Conservation (phyloP, 352 stramenopile species). For the Pythium dissimile region DNA sequence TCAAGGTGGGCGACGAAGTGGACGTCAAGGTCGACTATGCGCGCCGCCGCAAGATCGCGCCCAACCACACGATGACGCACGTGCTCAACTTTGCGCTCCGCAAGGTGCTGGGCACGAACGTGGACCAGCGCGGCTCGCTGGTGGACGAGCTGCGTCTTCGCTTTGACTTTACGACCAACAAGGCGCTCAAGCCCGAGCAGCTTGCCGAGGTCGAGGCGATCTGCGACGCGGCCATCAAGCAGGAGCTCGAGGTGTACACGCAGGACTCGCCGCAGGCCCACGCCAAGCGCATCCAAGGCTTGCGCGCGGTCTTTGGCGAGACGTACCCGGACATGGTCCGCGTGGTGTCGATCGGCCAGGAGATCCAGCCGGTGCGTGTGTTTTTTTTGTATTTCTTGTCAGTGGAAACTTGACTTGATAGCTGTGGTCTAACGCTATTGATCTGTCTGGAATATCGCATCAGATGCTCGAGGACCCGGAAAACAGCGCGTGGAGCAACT, state of each 20-base stretch:
- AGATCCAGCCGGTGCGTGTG: conserved; percentile 39
- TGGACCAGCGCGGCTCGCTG: conserved; percentile 97
- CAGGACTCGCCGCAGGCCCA: conserved; percentile 92
- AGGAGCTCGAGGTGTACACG: conserved; percentile 90
- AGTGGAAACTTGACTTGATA: not conserved
- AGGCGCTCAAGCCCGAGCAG: conserved; percentile 92
- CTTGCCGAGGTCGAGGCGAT: conserved; percentile 85
- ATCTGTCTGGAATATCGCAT: too few species aligned
- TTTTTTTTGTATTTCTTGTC: not conserved
- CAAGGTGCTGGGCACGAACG: conserved; percentile 91
- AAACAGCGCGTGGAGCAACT: conserved; percentile 88
- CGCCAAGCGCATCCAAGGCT: conserved; percentile 92
- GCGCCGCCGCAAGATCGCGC: conserved; percentile 90
- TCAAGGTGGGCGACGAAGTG: conserved; percentile 87
- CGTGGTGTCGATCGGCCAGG: conserved; percentile 94
- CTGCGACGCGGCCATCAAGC: conserved; percentile 85
- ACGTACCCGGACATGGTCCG: conserved; percentile 98
- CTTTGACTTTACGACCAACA: conserved; percentile 99
- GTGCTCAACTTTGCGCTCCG: conserved; percentile 97
- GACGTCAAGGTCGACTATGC: conserved; percentile 94
- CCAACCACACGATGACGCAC: conserved; percentile 99
- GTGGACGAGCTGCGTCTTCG: conserved; percentile 96
- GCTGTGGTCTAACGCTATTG: not conserved
- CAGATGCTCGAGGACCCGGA: conserved; percentile 83
- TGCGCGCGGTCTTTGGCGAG: conserved; percentile 99